Percentiles rank a stretch among this genome's conserved stretches.
These are phyloP conservation scores for Annulohypoxylon nitens DNA, from an alignment of 495 filamentous ascomycete species.

Conservation along the genomic window DNA sequence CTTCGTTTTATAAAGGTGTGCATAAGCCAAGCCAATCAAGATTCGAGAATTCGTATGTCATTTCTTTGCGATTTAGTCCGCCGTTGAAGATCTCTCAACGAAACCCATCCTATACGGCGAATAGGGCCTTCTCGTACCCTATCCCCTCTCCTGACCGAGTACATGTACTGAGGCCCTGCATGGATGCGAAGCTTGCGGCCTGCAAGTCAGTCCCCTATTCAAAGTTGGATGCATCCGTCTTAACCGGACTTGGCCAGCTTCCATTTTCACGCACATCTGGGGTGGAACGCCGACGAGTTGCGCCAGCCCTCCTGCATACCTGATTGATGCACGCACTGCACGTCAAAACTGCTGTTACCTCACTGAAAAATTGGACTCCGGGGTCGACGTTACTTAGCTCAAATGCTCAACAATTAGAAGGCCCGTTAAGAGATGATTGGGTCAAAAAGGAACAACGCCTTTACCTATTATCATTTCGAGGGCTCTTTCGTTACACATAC, in stretches of 20 bases:
- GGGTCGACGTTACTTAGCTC: slow-evolving; percentile 38
- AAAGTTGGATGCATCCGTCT: slow-evolving; percentile 35
- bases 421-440: slow-evolving; percentile 13
- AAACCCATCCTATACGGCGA: slow-evolving; percentile 38
- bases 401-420: slow-evolving; percentile 23
- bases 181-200: slow-evolving; percentile 33
- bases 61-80: slow-evolving; percentile 37
- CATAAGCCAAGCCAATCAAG: slow-evolving; percentile 41
- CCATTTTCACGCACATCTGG: slow-evolving; percentile 31
- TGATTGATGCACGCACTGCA: slow-evolving; percentile 48
- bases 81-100: slow-evolving; percentile 42
- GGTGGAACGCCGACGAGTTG: slow-evolving; percentile 38
- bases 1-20: slow-evolving; percentile 31
- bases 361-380: slow-evolving; percentile 37
- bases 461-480: slow-evolving; percentile 10
- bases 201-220: slow-evolving; percentile 39
- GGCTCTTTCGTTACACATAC: neutral
- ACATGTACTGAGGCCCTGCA: slow-evolving; percentile 32
- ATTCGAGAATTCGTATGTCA: slow-evolving; percentile 31
- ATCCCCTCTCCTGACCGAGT: slow-evolving; percentile 43
- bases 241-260: slow-evolving; percentile 48
- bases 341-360: slow-evolving; percentile 45
- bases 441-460: slow-evolving; percentile 2
- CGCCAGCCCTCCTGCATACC: slow-evolving; percentile 46
- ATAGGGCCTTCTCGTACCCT: slow-evolving; percentile 38